These are phyloP conservation scores for Lecanicillium sp. DNA, from an alignment of 2,329 filamentous ascomycete species.

Conservation along the genomic window DNA sequence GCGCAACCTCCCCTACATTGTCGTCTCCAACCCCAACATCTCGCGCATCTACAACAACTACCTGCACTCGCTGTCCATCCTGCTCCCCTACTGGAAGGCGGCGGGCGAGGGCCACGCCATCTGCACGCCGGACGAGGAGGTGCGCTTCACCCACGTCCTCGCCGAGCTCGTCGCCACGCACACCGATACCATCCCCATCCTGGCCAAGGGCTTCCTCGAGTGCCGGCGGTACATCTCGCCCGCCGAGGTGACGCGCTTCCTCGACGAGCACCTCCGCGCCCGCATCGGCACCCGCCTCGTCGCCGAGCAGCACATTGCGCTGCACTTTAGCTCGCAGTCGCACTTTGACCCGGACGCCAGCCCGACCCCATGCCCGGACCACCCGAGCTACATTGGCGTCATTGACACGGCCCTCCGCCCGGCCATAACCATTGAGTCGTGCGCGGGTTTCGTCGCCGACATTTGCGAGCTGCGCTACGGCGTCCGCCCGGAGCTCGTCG, in stretches of 20 bases:
- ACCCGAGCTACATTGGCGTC: slow-evolving; percentile 76
- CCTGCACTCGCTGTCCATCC: slow-evolving; percentile 80
- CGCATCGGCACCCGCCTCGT: slow-evolving; percentile 91
- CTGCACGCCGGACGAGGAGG: slow-evolving; percentile 72
- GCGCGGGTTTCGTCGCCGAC: slow-evolving; percentile 85
- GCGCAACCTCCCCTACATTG: slow-evolving; percentile 91
- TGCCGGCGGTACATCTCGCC: slow-evolving; percentile 84
- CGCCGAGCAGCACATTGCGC: slow-evolving; percentile 91
- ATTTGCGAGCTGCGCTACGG: slow-evolving; percentile 97
- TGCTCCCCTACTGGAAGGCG: slow-evolving; percentile 69
- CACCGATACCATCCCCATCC: slow-evolving; percentile 84
- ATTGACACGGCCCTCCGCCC: slow-evolving; percentile 88
- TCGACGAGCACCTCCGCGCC: slow-evolving; percentile 89
- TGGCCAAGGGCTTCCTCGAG: slow-evolving; percentile 89
- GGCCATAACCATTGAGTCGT: slow-evolving; percentile 71
- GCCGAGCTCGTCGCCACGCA: slow-evolving; percentile 94
- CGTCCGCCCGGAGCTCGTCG: slow-evolving; percentile 68
- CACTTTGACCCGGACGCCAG: slow-evolving; percentile 51
- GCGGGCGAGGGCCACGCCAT: slow-evolving; percentile 29
- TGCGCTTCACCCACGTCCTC: slow-evolving; percentile 84
- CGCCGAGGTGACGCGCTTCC: slow-evolving; percentile 76
- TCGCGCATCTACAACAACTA: slow-evolving; percentile 95
- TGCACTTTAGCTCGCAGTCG: slow-evolving; percentile 67
- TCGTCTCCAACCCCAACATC: slow-evolving; percentile 95
- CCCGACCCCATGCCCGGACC: slow-evolving; percentile 42